Evolutionary conservation across 2,329 filamentous ascomycete species (phyloP).

Genomic region (Nemania sp.): DNA sequence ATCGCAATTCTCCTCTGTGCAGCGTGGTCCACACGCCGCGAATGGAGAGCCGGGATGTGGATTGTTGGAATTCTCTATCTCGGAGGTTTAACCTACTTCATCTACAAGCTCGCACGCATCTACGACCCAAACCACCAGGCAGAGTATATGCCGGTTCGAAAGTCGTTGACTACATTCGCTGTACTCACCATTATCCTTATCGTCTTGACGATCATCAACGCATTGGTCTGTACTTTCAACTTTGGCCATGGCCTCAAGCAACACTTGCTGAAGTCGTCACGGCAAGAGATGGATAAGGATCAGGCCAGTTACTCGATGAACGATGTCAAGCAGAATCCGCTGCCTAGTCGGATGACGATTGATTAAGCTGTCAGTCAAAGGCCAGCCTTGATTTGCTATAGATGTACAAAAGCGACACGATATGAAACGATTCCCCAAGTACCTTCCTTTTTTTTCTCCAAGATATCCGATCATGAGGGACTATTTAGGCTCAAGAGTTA

Average conservation of each 20-base stretch:
- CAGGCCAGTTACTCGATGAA: constrained; percentile 59
- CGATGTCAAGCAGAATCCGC: constrained; percentile 57
- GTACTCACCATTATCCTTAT: constrained; percentile 90
- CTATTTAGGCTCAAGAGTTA: constrained; percentile 10
- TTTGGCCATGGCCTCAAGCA: constrained; percentile 88
- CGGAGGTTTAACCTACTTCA: constrained; percentile 88
- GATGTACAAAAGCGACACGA: constrained; percentile 39
- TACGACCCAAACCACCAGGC: constrained; percentile 65
- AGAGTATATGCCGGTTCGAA: constrained; percentile 77
- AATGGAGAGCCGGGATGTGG: constrained; percentile 79
- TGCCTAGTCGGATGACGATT: constrained; percentile 63
- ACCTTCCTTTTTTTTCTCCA: constrained; percentile 27
- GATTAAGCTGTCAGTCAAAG: constrained; percentile 48
- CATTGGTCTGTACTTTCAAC: constrained; percentile 84
- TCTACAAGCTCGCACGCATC: constrained; percentile 98
- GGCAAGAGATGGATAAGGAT: constrained; percentile 56
- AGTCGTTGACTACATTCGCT: constrained; percentile 89
- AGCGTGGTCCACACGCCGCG: constrained; percentile 80
- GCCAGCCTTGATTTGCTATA: constrained; percentile 22
- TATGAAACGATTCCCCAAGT: constrained; percentile 35
- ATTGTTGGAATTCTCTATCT: constrained; percentile 83
- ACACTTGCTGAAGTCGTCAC: constrained; percentile 66
- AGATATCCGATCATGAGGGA: constrained; percentile 34
- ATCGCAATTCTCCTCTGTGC: constrained; percentile 85
- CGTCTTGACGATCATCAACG: constrained; percentile 84